Evolutionary conservation across 2,329 filamentous ascomycete genomes (phyloP).

Genomic region (Fusarium stilboides): DNA sequence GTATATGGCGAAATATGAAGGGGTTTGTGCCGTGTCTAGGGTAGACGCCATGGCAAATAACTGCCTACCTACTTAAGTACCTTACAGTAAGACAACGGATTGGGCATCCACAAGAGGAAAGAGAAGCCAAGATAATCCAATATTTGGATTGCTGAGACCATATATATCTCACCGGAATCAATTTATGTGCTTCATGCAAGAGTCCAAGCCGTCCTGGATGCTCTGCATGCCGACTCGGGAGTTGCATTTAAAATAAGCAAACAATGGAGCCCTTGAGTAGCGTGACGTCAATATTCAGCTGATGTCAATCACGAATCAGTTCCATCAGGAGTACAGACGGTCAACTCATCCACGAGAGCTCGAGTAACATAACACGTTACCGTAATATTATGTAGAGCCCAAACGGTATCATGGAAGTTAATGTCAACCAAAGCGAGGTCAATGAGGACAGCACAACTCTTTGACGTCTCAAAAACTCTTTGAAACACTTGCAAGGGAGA

Average conservation of each 20-base stretch:
- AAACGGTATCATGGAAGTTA: not conserved
- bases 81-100: too few relatives aligned
- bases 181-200: slow-evolving; percentile 18
- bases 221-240: slow-evolving; percentile 15
- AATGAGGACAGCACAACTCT: slow-evolving; percentile 1
- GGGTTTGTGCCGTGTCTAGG: slow-evolving; percentile 2
- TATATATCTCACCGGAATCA: not conserved
- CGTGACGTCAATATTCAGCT: slow-evolving; percentile 36
- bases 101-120: not conserved
- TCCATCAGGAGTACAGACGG: slow-evolving; percentile 7
- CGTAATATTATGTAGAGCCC: too few relatives aligned
- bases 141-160: not conserved
- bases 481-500: slow-evolving; percentile 29
- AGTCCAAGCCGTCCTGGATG: slow-evolving; percentile 12
- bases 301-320: not conserved
- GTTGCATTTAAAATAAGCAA: slow-evolving; percentile 15
- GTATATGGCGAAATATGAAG: not conserved
- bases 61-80: too few relatives aligned
- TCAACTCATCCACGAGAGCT: not conserved
- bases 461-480: slow-evolving; percentile 1
- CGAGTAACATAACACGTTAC: not conserved
- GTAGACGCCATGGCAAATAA: not conserved
- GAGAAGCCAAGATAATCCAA: not conserved
- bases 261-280: slow-evolving; percentile 3
- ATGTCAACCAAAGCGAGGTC: not conserved